Base-by-base conservation (phyloP, 75 land plant genomes). In the Chamaecyparis obtusa region DNA sequence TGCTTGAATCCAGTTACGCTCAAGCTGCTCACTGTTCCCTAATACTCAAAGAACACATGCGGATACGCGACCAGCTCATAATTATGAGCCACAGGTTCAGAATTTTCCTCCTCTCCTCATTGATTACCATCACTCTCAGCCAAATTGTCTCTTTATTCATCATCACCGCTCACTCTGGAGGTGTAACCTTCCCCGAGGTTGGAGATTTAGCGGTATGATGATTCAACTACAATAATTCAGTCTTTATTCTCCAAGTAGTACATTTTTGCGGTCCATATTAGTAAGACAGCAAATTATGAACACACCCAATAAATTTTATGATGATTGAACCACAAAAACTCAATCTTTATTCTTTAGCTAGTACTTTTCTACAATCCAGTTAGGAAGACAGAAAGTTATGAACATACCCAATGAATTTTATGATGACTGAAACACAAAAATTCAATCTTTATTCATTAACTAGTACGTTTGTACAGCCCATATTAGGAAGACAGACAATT, bases 1-100 rank as follows among this genome's bases (percentile, higher is more conserved):
- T 91, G 0, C 87, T 91, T 2, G 85, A 71, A 78, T 30, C 64
- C 60, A 17, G 21, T 19, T 19, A 17, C 60, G 15, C 60, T 57
- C 60, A 17, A 16, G 17, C 60, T 57, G 2, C 60, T 57, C 87
- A 33, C 9, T 87, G 83, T 32, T 81, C 88, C 14, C 35, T 88
- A 33, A 91, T 91, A 27, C 48, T 91, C 43, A 32, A 87, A 3
- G 92, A 90, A 76, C 91, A 91, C 92, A 90, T 91, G 89, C 71
- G 92, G 21, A 87, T 91, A n/a, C 85, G 89, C 3, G 41, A 87
- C 35, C 92, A 91, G 39, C 83, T 91, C 15, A 41, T 86, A 46
- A 72, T 85, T 15, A 91, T 91, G 3, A 91, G 92, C 86, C 92
- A 91, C 76, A 46, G 92, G 30, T 91, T 87, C 49, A 71, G 92